These are phyloP conservation scores for Calendula officinalis DNA, from an alignment of 129 eudicot genomes.

Conservation along the genomic window DNA sequence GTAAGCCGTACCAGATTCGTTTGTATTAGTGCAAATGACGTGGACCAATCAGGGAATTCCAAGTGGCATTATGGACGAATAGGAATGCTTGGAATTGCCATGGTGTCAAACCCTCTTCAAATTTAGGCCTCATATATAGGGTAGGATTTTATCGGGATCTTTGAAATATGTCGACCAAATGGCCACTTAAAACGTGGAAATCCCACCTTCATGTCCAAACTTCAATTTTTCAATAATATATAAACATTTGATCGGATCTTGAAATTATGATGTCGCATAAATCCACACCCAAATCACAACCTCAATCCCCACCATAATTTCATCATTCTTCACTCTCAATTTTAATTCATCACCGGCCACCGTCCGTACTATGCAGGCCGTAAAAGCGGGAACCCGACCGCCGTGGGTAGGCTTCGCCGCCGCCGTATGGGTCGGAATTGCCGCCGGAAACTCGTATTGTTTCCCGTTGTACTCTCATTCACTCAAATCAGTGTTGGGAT, in stretches of 20 bases:
- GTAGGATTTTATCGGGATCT: neutral
- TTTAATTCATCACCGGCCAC: no score
- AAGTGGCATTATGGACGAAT: no score
- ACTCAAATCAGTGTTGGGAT: conserved; percentile 70
- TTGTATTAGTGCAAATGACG: no score
- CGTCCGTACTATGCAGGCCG: conserved; percentile 21
- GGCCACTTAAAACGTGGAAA: conserved; percentile 15
- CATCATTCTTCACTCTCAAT: neutral
- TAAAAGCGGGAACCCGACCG: conserved; percentile 76
- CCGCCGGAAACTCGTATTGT: conserved; percentile 75
- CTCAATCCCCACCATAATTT: neutral
- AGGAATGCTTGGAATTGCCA: no score
- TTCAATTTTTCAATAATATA: neutral
- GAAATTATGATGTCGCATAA: neutral
- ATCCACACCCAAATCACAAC: neutral
- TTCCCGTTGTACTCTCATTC: conserved; percentile 74
- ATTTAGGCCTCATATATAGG: no score
- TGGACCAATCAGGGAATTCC: no score
- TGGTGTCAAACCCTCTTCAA: no score
- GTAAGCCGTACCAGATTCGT: no score
- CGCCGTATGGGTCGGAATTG: conserved; percentile 85
- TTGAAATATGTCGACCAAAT: conserved; percentile 7
- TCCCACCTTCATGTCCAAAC: conserved; percentile 7
- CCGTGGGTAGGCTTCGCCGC: conserved; percentile 99
- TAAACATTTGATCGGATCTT: conserved; percentile 16